Conservation (phyloP, 805 yeast genomes). For the Schizosaccharomyces octosporus region DNA sequence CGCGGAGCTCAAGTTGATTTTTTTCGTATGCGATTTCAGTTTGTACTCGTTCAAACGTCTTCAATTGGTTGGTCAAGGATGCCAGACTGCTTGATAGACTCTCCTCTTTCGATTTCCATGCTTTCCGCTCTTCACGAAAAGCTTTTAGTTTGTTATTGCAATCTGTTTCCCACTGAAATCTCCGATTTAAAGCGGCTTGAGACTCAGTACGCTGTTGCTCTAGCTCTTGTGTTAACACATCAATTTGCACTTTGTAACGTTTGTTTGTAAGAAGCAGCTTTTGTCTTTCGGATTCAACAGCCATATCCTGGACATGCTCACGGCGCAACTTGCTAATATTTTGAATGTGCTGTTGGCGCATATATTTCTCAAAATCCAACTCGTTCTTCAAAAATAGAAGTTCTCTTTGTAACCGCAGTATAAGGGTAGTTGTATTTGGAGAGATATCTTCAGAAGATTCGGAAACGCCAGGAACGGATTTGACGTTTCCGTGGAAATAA, state of each 20-base stretch:
- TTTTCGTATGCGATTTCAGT: not conserved
- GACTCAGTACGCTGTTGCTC: conserved; percentile 13
- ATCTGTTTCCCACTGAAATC: conserved; percentile 16
- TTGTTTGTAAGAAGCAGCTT: conserved; percentile 12
- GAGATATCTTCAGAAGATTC: not conserved
- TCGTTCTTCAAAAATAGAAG: conserved; percentile 33
- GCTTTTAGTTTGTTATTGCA: conserved; percentile 14
- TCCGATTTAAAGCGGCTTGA: conserved; percentile 14
- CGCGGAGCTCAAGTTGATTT: not conserved
- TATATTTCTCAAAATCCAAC: conserved; percentile 30
- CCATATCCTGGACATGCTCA: conserved; percentile 12
- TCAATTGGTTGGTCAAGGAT: conserved; percentile 10
- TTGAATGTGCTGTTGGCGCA: conserved; percentile 23
- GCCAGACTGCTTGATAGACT: conserved; percentile 10
- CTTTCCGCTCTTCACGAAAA: conserved; percentile 10
- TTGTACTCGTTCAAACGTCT: not conserved
- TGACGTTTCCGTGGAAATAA: not conserved
- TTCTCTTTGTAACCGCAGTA: conserved; percentile 24
- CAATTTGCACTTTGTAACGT: conserved; percentile 11
- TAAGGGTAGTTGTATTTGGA: not conserved
- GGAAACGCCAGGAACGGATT: not conserved
- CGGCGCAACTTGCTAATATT: conserved; percentile 14
- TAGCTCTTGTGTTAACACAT: conserved; percentile 12
- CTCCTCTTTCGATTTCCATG: conserved; percentile 9
- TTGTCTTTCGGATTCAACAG: conserved; percentile 12